Evolutionary conservation across 179 eudicot genomes (phyloP).

Genomic region (Silene vulgaris): DNA sequence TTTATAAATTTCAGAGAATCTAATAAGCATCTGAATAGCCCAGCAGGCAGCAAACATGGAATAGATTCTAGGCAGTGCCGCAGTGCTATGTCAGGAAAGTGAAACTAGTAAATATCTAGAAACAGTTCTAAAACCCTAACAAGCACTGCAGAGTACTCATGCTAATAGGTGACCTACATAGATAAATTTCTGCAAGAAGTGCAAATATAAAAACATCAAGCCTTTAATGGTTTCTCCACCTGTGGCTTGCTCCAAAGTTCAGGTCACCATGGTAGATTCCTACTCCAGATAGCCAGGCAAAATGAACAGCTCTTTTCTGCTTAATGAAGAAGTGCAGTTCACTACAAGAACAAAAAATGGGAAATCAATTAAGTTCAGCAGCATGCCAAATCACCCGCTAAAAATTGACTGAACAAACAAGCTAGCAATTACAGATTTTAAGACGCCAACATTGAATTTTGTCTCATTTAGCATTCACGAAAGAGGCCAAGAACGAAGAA

Average conservation of each 20-base stretch:
- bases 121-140: not conserved
- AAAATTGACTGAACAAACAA: not conserved
- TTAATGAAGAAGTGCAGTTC: slow-evolving; percentile 88
- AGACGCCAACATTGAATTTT: no score
- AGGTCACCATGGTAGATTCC: slow-evolving; percentile 96
- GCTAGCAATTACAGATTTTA: not conserved
- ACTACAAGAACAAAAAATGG: slow-evolving; percentile 45
- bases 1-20: not conserved
- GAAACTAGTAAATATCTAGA: slow-evolving; percentile 6
- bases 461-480: no score
- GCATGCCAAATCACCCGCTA: not conserved
- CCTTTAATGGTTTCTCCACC: slow-evolving; percentile 39
- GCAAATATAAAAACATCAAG: not conserved
- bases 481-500: no score
- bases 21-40: slow-evolving; percentile 2
- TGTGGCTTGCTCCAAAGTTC: slow-evolving; percentile 85
- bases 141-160: not conserved
- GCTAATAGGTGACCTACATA: slow-evolving; percentile 4
- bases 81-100: not conserved
- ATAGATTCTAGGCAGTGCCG: slow-evolving; percentile 3
- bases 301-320: slow-evolving; percentile 90
- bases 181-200: not conserved
- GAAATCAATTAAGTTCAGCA: not conserved
- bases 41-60: slow-evolving; percentile 1
- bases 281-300: slow-evolving; percentile 99